phyloP scores from a whole-genome alignment of 768 basidiomycete species.

The Gloeopeniophorella convolvens region DNA sequence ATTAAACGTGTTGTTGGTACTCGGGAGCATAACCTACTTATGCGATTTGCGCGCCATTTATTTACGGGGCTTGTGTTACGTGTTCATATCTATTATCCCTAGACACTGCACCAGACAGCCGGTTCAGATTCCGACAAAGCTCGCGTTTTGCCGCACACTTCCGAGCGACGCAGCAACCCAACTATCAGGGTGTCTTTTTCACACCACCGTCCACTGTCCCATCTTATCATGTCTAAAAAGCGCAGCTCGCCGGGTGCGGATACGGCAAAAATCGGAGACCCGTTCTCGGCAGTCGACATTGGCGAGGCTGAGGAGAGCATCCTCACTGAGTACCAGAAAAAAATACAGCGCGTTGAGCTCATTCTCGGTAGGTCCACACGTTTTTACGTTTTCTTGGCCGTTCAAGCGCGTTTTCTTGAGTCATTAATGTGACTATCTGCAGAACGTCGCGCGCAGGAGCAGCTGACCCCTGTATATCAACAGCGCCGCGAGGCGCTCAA shows the following conservation, averaged over 20 bases:
- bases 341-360: slow-evolving; percentile 64
- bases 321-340: slow-evolving; percentile 58
- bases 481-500: slow-evolving; percentile 63
- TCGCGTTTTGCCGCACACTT: slow-evolving; percentile 13
- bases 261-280: slow-evolving; percentile 52
- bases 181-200: slow-evolving; percentile 4
- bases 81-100: slow-evolving; percentile 1
- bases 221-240: slow-evolving; percentile 39
- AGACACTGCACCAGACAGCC: background rate
- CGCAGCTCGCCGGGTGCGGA: slow-evolving; percentile 77
- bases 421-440: slow-evolving; percentile 13
- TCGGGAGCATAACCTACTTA: background rate
- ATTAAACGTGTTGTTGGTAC: slow-evolving; percentile 40
- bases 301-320: slow-evolving; percentile 67
- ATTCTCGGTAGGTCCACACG: slow-evolving; percentile 52
- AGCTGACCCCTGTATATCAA: slow-evolving; percentile 56
- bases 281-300: slow-evolving; percentile 60
- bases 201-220: slow-evolving; percentile 21
- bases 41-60: background rate
- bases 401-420: slow-evolving; percentile 2
- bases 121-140: slow-evolving; percentile 14
- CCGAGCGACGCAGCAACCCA: slow-evolving; percentile 3
- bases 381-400: background rate
- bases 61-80: background rate
- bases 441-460: slow-evolving; percentile 62